A percentile compares a stretch with the other conserved stretches of the same genome.
Conservation (phyloP, 2,329 filamentous ascomycete genomes). For the Aspergillaceae sp. region DNA sequence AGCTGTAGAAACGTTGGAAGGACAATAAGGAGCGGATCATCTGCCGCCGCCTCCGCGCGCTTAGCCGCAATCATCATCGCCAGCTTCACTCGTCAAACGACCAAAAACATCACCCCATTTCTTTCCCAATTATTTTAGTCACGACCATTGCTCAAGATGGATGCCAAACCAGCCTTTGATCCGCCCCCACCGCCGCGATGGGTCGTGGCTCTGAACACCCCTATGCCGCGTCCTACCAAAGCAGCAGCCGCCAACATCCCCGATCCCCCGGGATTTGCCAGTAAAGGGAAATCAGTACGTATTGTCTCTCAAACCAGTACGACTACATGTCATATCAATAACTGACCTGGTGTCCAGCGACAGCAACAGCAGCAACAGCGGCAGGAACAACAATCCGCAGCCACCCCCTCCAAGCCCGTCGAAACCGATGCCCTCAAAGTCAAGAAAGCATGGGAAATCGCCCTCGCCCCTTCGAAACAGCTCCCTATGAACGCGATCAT, state of each 20-base stretch:
- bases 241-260: constrained; percentile 49
- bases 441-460: constrained; percentile 98
- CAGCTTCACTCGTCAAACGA: constrained; percentile 9
- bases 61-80: constrained; percentile 8
- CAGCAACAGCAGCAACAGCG: constrained; percentile 21
- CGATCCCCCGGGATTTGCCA: constrained; percentile 78
- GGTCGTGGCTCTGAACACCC: constrained; percentile 69
- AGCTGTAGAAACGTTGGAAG: too few species aligned
- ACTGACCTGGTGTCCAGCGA: background rate
- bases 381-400: constrained; percentile 15
- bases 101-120: constrained; percentile 3
- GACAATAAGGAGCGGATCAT: constrained; percentile 14
- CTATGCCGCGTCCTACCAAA: constrained; percentile 60
- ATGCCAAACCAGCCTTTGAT: constrained; percentile 14
- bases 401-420: constrained; percentile 42
- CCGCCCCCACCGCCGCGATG: constrained; percentile 59
- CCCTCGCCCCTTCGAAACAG: constrained; percentile 83
- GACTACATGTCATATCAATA: too few species aligned
- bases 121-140: constrained; percentile 1
- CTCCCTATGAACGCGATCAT: constrained; percentile 98
- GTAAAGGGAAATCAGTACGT: constrained; percentile 27
- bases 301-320: background rate
- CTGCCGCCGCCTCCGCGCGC: constrained; percentile 16
- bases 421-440: constrained; percentile 95
- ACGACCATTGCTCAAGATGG: constrained; percentile 7